Evolutionary conservation across 2,329 filamentous ascomycete species (phyloP).

Genomic region (Triangularia verruculosa): DNA sequence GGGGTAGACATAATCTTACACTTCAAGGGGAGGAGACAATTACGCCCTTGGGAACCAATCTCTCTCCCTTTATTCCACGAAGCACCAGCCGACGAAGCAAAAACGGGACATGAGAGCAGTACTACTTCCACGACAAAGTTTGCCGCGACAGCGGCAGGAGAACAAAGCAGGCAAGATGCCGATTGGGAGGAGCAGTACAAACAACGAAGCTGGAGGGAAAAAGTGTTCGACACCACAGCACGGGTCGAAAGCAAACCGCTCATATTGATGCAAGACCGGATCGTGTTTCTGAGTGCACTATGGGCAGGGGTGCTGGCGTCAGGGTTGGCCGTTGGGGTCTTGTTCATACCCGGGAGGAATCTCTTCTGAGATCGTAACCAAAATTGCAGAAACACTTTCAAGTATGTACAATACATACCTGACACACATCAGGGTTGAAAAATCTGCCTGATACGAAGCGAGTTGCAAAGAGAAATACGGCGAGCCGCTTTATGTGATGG

Average conservation of each 20-base stretch:
- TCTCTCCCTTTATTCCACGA: slow-evolving; percentile 7
- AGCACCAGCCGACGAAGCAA: slow-evolving; percentile 31
- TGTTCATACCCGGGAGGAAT: slow-evolving; percentile 31
- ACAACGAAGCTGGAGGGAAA: slow-evolving; percentile 28
- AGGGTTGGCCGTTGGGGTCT: slow-evolving; percentile 13
- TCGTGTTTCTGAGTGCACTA: slow-evolving; percentile 34
- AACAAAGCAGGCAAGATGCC: slow-evolving; percentile 28
- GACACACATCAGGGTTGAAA: no score
- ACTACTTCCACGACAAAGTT: slow-evolving; percentile 16
- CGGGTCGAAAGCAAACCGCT: slow-evolving; percentile 34
- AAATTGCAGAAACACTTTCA: no score
- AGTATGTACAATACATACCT: no score
- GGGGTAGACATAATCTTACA: slow-evolving; percentile 38
- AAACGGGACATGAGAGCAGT: slow-evolving; percentile 28
- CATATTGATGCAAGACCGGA: slow-evolving; percentile 35
- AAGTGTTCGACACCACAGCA: slow-evolving; percentile 32
- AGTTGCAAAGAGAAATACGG: no score
- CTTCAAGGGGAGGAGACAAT: slow-evolving; percentile 32
- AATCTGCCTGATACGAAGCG: no score
- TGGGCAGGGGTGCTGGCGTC: slow-evolving; percentile 30
- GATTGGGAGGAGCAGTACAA: slow-evolving; percentile 32
- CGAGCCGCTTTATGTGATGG: no score
- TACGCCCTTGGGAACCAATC: slow-evolving; percentile 39
- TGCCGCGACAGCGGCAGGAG: slow-evolving; percentile 14
- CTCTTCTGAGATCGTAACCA: no score